Conservation (phyloP, 305 asterid species). For the Striga hermonthica region DNA sequence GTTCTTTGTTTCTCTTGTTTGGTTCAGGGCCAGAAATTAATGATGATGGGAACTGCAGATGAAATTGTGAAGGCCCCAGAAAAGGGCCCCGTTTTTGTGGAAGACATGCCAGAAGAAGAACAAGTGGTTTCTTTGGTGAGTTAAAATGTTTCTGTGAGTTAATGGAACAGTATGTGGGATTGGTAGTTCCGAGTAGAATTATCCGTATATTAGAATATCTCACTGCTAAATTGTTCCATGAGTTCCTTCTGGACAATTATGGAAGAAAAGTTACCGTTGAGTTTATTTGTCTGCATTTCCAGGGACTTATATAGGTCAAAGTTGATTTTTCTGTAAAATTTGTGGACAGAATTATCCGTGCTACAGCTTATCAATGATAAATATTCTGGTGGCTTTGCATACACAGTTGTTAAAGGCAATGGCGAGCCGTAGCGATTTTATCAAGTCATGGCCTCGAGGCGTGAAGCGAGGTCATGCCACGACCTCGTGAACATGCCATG, state of each 20-base stretch:
- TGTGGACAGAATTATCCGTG: slow-evolving; percentile 13
- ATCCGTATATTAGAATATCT: slow-evolving; percentile 13
- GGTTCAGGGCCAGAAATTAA: slow-evolving; percentile 89
- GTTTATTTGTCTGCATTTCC: slow-evolving; percentile 8
- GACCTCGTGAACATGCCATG: no score
- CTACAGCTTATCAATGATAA: slow-evolving; percentile 4
- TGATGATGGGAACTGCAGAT: slow-evolving; percentile 99
- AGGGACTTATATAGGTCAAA: slow-evolving; percentile 16
- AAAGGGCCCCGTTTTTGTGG: slow-evolving; percentile 81
- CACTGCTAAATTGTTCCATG: neutral
- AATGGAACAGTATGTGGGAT: slow-evolving; percentile 16
- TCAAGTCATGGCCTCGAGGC: no score
- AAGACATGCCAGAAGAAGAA: slow-evolving; percentile 98
- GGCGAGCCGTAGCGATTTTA: no score
- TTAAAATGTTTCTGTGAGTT: slow-evolving; percentile 28
- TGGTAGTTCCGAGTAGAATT: slow-evolving; percentile 1
- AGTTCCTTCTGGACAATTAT: slow-evolving; percentile 10
- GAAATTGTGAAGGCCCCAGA: slow-evolving; percentile 98
- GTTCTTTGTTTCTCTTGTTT: slow-evolving; percentile 21
- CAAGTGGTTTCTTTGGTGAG: slow-evolving; percentile 68
- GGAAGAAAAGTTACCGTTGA: slow-evolving; percentile 2
- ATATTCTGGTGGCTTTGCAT: neutral
- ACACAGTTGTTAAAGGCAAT: no score
- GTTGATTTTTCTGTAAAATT: slow-evolving; percentile 9
- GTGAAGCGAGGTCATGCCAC: no score